Base-by-base conservation (phyloP, 2,329 filamentous ascomycete genomes). In the Aureobasidium mangrovei region DNA sequence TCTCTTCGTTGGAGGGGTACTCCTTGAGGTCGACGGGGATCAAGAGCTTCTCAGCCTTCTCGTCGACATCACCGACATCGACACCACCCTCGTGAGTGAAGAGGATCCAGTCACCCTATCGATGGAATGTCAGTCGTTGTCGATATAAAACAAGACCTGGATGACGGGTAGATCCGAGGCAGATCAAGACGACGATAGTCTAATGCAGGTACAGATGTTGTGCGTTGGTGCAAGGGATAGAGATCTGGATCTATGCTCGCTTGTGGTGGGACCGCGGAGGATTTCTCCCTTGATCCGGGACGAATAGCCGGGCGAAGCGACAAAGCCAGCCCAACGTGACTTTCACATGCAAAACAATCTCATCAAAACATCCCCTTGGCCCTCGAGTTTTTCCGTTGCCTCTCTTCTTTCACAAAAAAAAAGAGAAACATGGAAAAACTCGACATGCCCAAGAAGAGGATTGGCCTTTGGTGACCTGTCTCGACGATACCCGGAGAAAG, bases 41-140 rank as follows among this genome's bases (percentile, higher is more conserved):
- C 70, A 98, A 78, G 60, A 98, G 82, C 86, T 97, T 98, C 83
- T 97, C 89, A 60, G 93, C 93, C 81, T 98, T 98, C 61, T 84
- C 90, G 68, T 98, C 93, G 63, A 98, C 93, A 83, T 98, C 93
- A 72, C 93, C 93, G 66, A 98, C 93, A 75, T 98, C 93, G 63
- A 98, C 91, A 86, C 93, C 93, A 80, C 93, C 93, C 77, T 98
- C 93, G 77, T 98, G 90, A 67, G 91, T 96, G 81, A 98, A 98
- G 69, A 98, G 88, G 70, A 98, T 96, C 90, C 91, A 97, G 76
- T 98, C 93, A 69, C 93, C 93, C 93, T 97, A 71, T 59, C 59
- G 41, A 51, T 44, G 18, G 56, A 27, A 31, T 33, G 47, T 51
- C 42, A 51, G 47, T 35, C 3, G n/a, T 9, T 33, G 38, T 2